Percentiles rank a stretch among this genome's conserved stretches.
Conservation (phyloP, 441 rosid species). For the Erodium texanum region DNA sequence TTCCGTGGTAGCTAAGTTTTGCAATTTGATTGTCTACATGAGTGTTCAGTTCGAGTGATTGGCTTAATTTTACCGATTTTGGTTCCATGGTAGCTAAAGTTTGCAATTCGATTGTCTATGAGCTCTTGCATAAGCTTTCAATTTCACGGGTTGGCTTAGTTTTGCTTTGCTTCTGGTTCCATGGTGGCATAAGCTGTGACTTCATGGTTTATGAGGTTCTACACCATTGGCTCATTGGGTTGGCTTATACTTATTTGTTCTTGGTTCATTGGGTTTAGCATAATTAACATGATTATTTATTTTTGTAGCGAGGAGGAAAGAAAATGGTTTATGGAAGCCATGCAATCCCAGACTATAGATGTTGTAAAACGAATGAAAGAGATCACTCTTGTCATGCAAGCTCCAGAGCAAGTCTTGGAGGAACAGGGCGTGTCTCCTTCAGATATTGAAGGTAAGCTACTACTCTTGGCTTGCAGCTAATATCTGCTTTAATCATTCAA, state of each 20-base stretch:
- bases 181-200: too few species aligned
- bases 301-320: conserved; percentile 70
- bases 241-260: too few species aligned
- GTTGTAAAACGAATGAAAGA: conserved; percentile 80
- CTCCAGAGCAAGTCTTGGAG: conserved; percentile 61
- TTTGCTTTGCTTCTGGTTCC: background rate
- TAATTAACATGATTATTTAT: too few species aligned
- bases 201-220: too few species aligned
- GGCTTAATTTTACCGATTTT: background rate
- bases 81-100: background rate
- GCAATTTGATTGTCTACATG: background rate
- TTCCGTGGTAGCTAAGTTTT: background rate
- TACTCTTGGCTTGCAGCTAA: background rate
- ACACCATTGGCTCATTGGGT: too few species aligned
- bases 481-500: background rate
- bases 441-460: conserved; percentile 63
- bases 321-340: conserved; percentile 90
- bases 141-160: too few species aligned
- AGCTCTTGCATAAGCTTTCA: background rate
- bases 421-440: conserved; percentile 71
- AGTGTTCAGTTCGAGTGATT: background rate
- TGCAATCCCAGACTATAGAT: conserved; percentile 69
- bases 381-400: conserved; percentile 73
- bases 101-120: background rate
- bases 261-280: too few species aligned